Evolutionary conservation across 1,139 yeast species (phyloP), one percentile per base, ranked within the genome.

Genomic region (Yamadazyma dushanensis): DNA sequence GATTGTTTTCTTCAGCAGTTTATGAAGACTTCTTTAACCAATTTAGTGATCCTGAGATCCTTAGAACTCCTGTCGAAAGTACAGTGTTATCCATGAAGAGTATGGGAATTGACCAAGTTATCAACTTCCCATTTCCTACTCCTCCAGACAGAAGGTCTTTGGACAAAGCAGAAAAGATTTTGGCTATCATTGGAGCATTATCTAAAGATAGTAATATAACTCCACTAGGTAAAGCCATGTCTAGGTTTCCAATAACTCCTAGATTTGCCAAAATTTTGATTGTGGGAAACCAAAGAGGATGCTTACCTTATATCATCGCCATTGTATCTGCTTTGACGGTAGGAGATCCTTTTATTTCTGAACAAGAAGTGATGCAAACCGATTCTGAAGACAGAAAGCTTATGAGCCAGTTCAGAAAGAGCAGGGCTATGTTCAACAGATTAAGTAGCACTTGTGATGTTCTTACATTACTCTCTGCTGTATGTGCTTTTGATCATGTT

Each of bases 61-160:
- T 87, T 41, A 72, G 97, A 47, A 90, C 88, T 94, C 98, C 98
- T 0, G 90, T 89, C 31, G 98, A 92, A 55, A 90, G 96, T 53
- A 84, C 92, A 15, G 95, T 92, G 0, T 66, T 94, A 46, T 86
- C 85, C 33, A 92, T 94, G 98, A 94, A 92, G 60, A 78, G 92
- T 44, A 92, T 94, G 96, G 97, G 97, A 2, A 90, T 94, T 42
- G 94, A 87, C 57, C 85, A 85, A 35, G 83, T 94, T 32, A 66
- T 80, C 18, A 92, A 92, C 52, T 94, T 94, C 68, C 98, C 98
- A 29, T 94, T 92, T 63, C 98, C 98, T 3, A 90, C 97, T 0
- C 87, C 96, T 1, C 97, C 98, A 0, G 87, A 83, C 34, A 63
- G 83, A 40, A 35, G 39, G 0, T 68, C 84, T 13, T 65, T 94